A percentile compares a stretch with the other conserved stretches of the same genome.
phyloP scores from a whole-genome alignment of 495 filamentous ascomycete genomes.

The Podospora fimiseda region DNA sequence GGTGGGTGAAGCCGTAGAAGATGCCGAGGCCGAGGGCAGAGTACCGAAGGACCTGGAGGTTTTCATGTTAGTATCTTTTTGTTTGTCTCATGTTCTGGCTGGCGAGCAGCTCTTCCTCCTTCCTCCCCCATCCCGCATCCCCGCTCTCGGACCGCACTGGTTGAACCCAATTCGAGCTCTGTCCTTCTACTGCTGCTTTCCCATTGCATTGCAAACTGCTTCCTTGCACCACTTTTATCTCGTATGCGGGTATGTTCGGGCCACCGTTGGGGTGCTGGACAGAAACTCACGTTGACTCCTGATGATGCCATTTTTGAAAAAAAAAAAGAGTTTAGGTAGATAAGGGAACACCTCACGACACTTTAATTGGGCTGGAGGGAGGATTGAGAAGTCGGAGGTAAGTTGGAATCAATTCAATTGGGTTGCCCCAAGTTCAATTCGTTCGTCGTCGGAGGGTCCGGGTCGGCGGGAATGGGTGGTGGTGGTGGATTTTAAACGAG shows the following conservation, averaged over 20 bases:
- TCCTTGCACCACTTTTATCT: background rate
- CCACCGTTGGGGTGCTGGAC: too few relatives aligned
- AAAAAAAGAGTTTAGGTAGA: background rate
- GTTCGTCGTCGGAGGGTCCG: constrained; percentile 23
- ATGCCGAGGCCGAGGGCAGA: constrained; percentile 80
- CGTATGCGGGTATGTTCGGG: too few relatives aligned
- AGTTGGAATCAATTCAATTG: constrained; percentile 19
- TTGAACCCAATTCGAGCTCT: too few relatives aligned
- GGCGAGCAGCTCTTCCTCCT: background rate
- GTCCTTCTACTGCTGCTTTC: too few relatives aligned
- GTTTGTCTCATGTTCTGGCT: background rate
- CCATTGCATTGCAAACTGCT: too few relatives aligned
- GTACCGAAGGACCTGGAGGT: constrained; percentile 83
- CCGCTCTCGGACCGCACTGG: too few relatives aligned
- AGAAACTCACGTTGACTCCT: constrained; percentile 58
- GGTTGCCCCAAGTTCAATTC: constrained; percentile 8
- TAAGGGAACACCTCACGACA: background rate
- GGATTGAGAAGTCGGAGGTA: constrained; percentile 7
- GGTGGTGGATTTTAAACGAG: constrained; percentile 5
- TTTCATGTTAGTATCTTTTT: constrained; percentile 1
- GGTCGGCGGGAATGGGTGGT: constrained; percentile 19
- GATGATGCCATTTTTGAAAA: constrained; percentile 47
- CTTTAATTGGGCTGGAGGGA: constrained; percentile 8
- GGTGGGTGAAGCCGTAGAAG: constrained; percentile 89
- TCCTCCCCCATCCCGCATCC: background rate